Evolutionary conservation across 1,284 basidiomycete species (phyloP).

Genomic region (Vanrija sp.): DNA sequence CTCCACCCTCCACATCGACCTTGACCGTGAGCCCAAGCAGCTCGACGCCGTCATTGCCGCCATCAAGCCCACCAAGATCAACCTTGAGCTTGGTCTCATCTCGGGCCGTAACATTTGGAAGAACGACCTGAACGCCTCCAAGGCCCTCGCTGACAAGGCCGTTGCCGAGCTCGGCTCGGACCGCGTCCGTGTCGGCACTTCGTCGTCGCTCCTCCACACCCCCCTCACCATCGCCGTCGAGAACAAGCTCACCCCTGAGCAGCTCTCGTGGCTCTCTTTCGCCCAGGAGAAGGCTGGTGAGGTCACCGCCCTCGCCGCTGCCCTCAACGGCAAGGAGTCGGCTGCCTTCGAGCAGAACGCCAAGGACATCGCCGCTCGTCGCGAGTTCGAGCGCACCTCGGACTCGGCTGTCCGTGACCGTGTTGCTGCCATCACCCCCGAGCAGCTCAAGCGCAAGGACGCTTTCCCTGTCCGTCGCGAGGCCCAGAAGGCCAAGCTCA

Average conservation of each 20-base stretch:
- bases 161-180: slow-evolving; percentile 74
- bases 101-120: slow-evolving; percentile 99
- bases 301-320: slow-evolving; percentile 80
- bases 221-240: slow-evolving; percentile 93
- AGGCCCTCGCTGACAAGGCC: slow-evolving; percentile 82
- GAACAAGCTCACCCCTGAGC: slow-evolving; percentile 83
- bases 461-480: slow-evolving; percentile 84
- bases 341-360: slow-evolving; percentile 82
- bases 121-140: slow-evolving; percentile 82
- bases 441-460: slow-evolving; percentile 85
- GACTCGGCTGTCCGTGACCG: slow-evolving; percentile 95
- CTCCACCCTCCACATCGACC: slow-evolving; percentile 92
- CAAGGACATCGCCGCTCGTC: slow-evolving; percentile 87
- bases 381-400: slow-evolving; percentile 91
- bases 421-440: slow-evolving; percentile 83
- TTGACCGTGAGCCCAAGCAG: slow-evolving; percentile 88
- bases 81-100: slow-evolving; percentile 91
- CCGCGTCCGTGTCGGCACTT: slow-evolving; percentile 90
- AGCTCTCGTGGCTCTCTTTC: slow-evolving; percentile 99
- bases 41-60: slow-evolving; percentile 79
- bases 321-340: slow-evolving; percentile 72
- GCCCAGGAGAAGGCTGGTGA: slow-evolving; percentile 94
- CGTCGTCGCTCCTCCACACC: slow-evolving; percentile 96
- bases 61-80: slow-evolving; percentile 73
- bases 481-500: slow-evolving; percentile 82